Evolutionary conservation across 2,329 filamentous ascomycete genomes (phyloP).

Genomic region (Huntiella decipiens): DNA sequence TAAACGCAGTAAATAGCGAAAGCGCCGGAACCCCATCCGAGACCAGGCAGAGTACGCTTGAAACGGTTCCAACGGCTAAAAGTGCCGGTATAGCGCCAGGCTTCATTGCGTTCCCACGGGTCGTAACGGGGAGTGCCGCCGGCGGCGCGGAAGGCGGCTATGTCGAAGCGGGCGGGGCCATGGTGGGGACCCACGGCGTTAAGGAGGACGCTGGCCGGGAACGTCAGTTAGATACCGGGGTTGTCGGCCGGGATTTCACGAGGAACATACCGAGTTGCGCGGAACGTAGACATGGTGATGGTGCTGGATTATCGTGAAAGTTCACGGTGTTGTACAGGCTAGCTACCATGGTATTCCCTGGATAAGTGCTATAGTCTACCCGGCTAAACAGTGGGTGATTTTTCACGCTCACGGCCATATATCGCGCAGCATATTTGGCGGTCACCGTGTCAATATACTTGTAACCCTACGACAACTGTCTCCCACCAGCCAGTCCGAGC

Average conservation of each 20-base stretch:
- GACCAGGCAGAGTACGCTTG: conserved; percentile 66
- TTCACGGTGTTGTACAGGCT: too few species aligned
- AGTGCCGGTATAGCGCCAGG: conserved; percentile 80
- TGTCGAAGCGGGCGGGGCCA: conserved; percentile 72
- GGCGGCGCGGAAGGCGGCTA: conserved; percentile 57
- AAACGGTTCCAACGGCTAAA: conserved; percentile 85
- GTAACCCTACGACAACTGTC: too few species aligned
- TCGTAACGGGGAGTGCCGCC: conserved; percentile 39
- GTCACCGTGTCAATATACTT: background rate
- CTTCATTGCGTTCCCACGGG: conserved; percentile 63
- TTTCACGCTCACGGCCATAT: too few species aligned
- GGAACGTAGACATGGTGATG: too few species aligned
- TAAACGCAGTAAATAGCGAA: conserved; percentile 80
- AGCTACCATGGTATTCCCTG: too few species aligned
- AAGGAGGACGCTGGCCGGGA: conserved; percentile 25
- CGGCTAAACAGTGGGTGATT: too few species aligned
- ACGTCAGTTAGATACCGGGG: background rate
- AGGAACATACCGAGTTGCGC: too few species aligned
- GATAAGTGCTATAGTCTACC: too few species aligned
- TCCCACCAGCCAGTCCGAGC: too few species aligned
- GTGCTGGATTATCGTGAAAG: too few species aligned
- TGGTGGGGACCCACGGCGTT: conserved; percentile 34
- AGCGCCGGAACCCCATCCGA: conserved; percentile 81
- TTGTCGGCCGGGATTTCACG: too few species aligned
- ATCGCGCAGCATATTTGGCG: too few species aligned